phyloP scores from a whole-genome alignment of 768 basidiomycete genomes.

The Rhodotorula diobovata region DNA sequence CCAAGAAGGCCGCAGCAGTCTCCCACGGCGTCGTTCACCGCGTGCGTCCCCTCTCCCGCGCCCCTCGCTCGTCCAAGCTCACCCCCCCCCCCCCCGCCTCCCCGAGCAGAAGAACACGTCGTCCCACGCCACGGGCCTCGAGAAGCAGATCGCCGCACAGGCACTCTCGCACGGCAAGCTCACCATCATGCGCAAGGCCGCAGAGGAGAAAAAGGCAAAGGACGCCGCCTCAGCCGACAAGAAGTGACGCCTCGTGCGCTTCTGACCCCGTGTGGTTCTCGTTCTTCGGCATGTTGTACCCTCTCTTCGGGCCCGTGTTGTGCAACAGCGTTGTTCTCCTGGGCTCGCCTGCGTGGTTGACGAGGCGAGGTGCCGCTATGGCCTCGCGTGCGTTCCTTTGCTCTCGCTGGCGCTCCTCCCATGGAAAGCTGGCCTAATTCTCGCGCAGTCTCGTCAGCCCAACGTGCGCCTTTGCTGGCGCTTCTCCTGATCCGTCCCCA shows the following conservation, averaged over 20 bases:
- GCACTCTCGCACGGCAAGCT: constrained; percentile 34
- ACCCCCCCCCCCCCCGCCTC: neutral
- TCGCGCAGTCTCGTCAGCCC: too few species aligned
- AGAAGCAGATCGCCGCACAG: constrained; percentile 30
- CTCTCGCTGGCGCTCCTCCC: too few species aligned
- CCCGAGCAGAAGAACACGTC: constrained; percentile 31
- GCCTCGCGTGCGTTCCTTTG: too few species aligned
- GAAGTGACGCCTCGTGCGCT: neutral
- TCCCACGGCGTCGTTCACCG: constrained; percentile 3
- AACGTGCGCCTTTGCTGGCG: too few species aligned
- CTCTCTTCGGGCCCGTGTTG: too few species aligned
- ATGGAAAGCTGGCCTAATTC: too few species aligned
- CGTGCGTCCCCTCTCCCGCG: neutral
- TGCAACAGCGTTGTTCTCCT: too few species aligned
- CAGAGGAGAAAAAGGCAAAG: constrained; percentile 15
- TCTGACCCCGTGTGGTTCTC: too few species aligned
- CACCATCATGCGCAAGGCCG: constrained; percentile 33
- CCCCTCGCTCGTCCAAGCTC: neutral
- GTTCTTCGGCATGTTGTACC: too few species aligned
- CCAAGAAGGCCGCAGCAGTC: constrained; percentile 24
- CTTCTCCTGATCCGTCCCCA: too few species aligned
- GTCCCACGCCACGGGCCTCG: constrained; percentile 22
- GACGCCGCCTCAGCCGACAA: neutral
- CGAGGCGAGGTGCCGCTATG: too few species aligned
- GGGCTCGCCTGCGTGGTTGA: too few species aligned